phyloP scores from a whole-genome alignment of 2,329 filamentous ascomycete genomes.

The Cercospora berteroae region DNA sequence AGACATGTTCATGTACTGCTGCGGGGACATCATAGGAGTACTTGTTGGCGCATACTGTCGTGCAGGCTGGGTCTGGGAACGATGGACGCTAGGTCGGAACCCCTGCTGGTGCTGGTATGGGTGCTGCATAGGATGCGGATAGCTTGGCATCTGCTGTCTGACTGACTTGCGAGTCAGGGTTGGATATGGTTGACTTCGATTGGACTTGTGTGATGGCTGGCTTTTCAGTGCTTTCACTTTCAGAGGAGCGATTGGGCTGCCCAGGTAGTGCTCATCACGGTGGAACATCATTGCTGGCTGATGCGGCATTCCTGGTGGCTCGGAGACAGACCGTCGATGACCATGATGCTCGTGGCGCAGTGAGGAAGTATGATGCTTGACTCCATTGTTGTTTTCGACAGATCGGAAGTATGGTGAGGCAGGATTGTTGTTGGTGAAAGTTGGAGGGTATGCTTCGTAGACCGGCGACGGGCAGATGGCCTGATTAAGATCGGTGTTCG shows the following conservation, averaged over 20 bases:
- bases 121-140: constrained; percentile 17
- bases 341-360: constrained; percentile 18
- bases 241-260: constrained; percentile 10
- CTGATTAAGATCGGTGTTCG: constrained; percentile 16
- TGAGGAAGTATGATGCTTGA: constrained; percentile 12
- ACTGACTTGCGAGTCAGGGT: neutral
- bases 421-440: constrained; percentile 12
- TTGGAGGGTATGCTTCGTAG: constrained; percentile 21
- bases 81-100: constrained; percentile 14
- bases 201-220: constrained; percentile 16
- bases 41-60: constrained; percentile 23
- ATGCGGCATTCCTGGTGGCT: constrained; percentile 25
- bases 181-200: constrained; percentile 17
- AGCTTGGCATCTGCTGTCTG: constrained; percentile 7
- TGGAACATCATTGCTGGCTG: constrained; percentile 26
- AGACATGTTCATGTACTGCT: constrained; percentile 11
- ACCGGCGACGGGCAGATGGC: constrained; percentile 14
- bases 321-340: constrained; percentile 31
- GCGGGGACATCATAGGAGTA: constrained; percentile 16
- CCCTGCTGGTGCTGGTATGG: neutral
- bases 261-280: constrained; percentile 28
- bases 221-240: constrained; percentile 17
- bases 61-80: constrained; percentile 18
- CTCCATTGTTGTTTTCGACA: constrained; percentile 20
- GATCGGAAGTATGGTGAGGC: constrained; percentile 28